Percentiles rank a stretch among this genome's conserved stretches.
Evolutionary conservation across 2,329 filamentous ascomycete genomes (phyloP).

Genomic region (Amesomyces nigricolor): DNA sequence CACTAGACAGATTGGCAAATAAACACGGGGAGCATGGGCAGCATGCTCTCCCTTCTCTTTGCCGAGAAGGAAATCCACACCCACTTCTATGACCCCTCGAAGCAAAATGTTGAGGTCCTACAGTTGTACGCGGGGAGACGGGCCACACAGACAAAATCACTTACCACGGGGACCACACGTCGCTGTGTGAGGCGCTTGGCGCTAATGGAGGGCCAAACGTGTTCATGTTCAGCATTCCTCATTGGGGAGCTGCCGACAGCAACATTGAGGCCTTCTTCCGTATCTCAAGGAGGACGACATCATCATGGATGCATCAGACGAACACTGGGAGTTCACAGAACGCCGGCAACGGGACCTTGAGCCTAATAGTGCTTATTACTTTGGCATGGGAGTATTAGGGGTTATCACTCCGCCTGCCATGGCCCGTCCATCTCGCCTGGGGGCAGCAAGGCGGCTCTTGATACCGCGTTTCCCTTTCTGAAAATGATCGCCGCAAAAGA

Average conservation of each 20-base stretch:
- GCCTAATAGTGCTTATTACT: constrained; percentile 54
- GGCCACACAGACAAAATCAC: constrained; percentile 30
- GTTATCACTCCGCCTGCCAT: constrained; percentile 60
- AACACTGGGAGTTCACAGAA: constrained; percentile 61
- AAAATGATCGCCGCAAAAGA: constrained; percentile 59
- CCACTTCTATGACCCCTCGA: constrained; percentile 46
- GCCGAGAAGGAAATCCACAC: constrained; percentile 51
- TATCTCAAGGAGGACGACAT: constrained; percentile 58
- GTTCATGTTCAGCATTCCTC: constrained; percentile 48
- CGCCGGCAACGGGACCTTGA: constrained; percentile 53
- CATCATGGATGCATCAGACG: constrained; percentile 64
- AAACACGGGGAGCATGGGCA: no score
- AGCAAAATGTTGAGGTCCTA: constrained; percentile 42
- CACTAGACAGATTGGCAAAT: no score
- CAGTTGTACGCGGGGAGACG: constrained; percentile 31
- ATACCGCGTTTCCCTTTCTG: constrained; percentile 56
- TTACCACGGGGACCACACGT: constrained; percentile 40
- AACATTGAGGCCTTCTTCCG: constrained; percentile 33
- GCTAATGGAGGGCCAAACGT: constrained; percentile 37
- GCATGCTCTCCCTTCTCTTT: constrained; percentile 52
- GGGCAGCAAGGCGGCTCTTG: constrained; percentile 51
- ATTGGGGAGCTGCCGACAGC: constrained; percentile 37
- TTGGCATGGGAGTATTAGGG: constrained; percentile 66
- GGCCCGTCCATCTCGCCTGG: constrained; percentile 65
- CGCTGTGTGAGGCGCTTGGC: constrained; percentile 43